phyloP scores from a whole-genome alignment of 805 yeast species.

The Diddensiella transvaalensis region DNA sequence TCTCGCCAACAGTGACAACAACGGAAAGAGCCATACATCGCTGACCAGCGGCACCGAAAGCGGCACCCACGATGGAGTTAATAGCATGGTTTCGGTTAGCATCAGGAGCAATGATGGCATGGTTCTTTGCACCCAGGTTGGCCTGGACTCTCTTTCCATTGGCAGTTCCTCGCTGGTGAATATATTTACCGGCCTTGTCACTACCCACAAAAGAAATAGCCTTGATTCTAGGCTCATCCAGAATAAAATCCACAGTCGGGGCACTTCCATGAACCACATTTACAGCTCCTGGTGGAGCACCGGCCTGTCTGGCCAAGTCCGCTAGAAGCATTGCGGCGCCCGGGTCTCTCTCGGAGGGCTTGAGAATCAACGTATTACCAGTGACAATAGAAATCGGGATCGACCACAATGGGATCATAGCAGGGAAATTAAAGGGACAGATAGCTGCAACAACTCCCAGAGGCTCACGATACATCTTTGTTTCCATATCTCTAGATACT shows the following conservation, averaged over 20 bases:
- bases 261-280: conserved; percentile 73
- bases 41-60: conserved; percentile 83
- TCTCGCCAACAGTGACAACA: conserved; percentile 65
- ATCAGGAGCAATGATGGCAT: conserved; percentile 68
- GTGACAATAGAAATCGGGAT: conserved; percentile 61
- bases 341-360: conserved; percentile 75
- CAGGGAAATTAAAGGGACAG: conserved; percentile 81
- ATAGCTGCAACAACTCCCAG: conserved; percentile 75
- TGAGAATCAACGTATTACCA: conserved; percentile 70
- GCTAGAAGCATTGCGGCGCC: conserved; percentile 75
- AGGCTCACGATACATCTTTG: conserved; percentile 67
- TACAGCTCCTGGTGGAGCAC: conserved; percentile 70
- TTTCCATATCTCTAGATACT: conserved; percentile 72
- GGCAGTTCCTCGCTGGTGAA: conserved; percentile 60
- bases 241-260: conserved; percentile 64
- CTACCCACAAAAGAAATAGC: conserved; percentile 80
- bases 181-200: conserved; percentile 73
- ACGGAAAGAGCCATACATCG: conserved; percentile 78
- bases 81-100: conserved; percentile 62
- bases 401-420: conserved; percentile 74
- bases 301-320: conserved; percentile 67
- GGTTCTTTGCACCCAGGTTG: conserved; percentile 77
- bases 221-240: conserved; percentile 69
- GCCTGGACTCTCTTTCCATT: conserved; percentile 75
- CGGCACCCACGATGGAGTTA: conserved; percentile 67